A percentile compares a stretch with the other conserved stretches of the same genome.
Conservation (phyloP, 441 rosid genomes). For the Mallotus japonicus region DNA sequence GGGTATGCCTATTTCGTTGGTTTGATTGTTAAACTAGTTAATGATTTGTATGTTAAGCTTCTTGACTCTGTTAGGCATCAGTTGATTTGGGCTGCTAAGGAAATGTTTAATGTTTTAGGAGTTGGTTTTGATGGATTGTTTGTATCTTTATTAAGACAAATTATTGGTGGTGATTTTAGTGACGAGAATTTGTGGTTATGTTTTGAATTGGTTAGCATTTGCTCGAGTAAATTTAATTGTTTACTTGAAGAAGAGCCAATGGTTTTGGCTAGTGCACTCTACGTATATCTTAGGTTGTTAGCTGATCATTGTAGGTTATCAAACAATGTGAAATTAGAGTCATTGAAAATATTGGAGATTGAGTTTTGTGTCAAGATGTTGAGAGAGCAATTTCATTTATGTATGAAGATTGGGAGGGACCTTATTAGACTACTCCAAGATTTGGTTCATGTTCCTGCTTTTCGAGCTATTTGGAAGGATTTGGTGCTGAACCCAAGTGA, state of each 20-base stretch:
- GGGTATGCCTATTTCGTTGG: conserved; percentile 61
- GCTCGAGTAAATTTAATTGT: conserved; percentile 45
- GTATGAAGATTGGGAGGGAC: conserved; percentile 78
- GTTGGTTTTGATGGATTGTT: conserved; percentile 56
- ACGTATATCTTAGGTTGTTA: conserved; percentile 60
- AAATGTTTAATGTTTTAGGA: conserved; percentile 64
- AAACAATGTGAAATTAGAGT: conserved; percentile 35
- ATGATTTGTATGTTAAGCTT: conserved; percentile 57
- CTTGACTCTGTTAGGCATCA: conserved; percentile 53
- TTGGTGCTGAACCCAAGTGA: conserved; percentile 42
- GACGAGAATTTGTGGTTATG: conserved; percentile 77
- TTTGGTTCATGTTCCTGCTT: conserved; percentile 64
- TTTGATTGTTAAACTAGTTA: conserved; percentile 40
- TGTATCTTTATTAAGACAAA: conserved; percentile 55
- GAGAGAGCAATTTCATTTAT: conserved; percentile 57
- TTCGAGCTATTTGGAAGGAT: conserved; percentile 61
- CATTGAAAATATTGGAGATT: conserved; percentile 56
- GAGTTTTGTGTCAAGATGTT: conserved; percentile 78
- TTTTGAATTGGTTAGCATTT: conserved; percentile 57
- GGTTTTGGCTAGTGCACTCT: conserved; percentile 62
- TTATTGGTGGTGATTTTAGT: conserved; percentile 62
- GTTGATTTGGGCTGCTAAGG: conserved; percentile 65
- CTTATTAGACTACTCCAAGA: conserved; percentile 71
- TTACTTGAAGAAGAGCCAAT: conserved; percentile 58
- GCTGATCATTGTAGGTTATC: conserved; percentile 65